phyloP scores from a whole-genome alignment of 2,329 filamentous ascomycete species.

The Apiospora hydei region DNA sequence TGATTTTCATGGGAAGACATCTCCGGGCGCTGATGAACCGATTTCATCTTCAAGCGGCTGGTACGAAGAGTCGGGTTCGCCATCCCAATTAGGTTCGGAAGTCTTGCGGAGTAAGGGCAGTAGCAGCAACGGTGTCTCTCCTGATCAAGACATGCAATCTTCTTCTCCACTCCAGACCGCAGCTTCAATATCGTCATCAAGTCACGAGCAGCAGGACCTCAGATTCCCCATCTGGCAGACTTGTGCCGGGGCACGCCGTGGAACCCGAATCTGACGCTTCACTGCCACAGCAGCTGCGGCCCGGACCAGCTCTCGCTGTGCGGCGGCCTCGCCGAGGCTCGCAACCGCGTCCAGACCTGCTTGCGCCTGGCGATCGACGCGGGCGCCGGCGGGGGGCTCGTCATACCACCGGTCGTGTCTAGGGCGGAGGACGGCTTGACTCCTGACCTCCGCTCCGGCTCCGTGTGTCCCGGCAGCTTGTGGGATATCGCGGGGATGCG shows the following conservation, averaged over 20 bases:
- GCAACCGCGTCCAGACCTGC: constrained; percentile 28
- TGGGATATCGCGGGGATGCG: background rate
- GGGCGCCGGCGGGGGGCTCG: constrained; percentile 19
- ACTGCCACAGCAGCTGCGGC: constrained; percentile 27
- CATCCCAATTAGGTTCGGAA: background rate
- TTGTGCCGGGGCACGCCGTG: constrained; percentile 32
- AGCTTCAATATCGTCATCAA: background rate
- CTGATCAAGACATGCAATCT: background rate
- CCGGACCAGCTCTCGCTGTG: constrained; percentile 23
- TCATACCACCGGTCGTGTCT: constrained; percentile 23
- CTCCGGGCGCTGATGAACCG: background rate
- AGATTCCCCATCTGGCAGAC: background rate
- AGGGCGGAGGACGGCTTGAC: background rate
- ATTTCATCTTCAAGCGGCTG: background rate
- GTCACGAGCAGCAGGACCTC: background rate
- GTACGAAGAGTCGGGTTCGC: background rate
- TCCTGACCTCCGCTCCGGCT: background rate
- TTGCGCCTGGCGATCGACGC: constrained; percentile 27
- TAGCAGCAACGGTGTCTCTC: background rate
- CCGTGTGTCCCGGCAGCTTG: background rate
- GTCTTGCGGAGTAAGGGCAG: background rate
- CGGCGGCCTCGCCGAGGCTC: constrained; percentile 27
- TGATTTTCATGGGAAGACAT: background rate
- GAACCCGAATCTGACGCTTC: constrained; percentile 23
- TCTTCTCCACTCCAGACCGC: background rate